These are phyloP conservation scores for Trichoderma aggressivum DNA, from an alignment of 2,329 filamentous ascomycete species.

Conservation along the genomic window DNA sequence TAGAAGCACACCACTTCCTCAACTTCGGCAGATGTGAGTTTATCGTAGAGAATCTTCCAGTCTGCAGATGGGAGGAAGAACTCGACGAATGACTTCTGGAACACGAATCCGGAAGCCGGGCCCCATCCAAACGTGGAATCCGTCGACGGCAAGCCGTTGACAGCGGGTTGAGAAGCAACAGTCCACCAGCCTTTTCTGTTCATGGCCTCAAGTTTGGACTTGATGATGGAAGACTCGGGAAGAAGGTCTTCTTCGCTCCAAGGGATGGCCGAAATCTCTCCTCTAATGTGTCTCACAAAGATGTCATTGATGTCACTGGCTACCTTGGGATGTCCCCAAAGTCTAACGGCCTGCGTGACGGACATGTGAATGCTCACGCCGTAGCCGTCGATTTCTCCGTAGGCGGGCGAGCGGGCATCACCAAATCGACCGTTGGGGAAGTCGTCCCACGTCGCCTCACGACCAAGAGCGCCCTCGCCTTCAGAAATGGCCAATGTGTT, in stretches of 20 bases:
- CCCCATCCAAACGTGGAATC: slow-evolving; percentile 90
- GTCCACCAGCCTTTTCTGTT: slow-evolving; percentile 92
- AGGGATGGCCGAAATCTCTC: slow-evolving; percentile 76
- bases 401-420: slow-evolving; percentile 87
- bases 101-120: slow-evolving; percentile 86
- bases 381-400: slow-evolving; percentile 97
- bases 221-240: slow-evolving; percentile 80
- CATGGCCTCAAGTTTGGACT: slow-evolving; percentile 67
- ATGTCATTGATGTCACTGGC: slow-evolving; percentile 70
- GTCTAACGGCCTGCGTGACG: slow-evolving; percentile 72
- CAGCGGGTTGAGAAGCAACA: slow-evolving; percentile 88
- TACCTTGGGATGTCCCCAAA: slow-evolving; percentile 79
- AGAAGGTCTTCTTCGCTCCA: slow-evolving; percentile 91
- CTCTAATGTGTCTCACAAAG: slow-evolving; percentile 77
- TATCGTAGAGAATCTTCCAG: slow-evolving; percentile 64
- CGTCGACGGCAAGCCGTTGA: slow-evolving; percentile 76
- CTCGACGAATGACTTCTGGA: slow-evolving; percentile 97
- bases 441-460: slow-evolving; percentile 98
- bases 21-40: slow-evolving; percentile 56
- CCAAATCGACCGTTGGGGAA: slow-evolving; percentile 96
- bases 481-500: slow-evolving; percentile 92
- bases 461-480: slow-evolving; percentile 81
- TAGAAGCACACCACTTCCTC: slow-evolving; percentile 79
- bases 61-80: slow-evolving; percentile 79
- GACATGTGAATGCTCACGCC: slow-evolving; percentile 93